phyloP scores from a whole-genome alignment of 2,329 filamentous ascomycete genomes.

The Onygenales sp. region DNA sequence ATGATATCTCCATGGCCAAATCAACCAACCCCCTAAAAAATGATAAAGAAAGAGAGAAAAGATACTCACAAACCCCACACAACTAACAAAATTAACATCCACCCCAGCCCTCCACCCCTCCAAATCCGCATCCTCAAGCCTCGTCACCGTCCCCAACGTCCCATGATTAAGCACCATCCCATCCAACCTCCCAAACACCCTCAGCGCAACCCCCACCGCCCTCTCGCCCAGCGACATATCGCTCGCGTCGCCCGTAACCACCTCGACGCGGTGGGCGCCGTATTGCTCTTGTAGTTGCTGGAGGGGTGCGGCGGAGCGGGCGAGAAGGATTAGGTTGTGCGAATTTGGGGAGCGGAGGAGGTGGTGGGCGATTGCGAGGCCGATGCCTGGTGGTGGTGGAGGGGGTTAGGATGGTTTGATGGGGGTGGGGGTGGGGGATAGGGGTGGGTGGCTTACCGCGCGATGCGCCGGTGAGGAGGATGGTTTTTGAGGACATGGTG shows the following conservation, averaged over 20 bases:
- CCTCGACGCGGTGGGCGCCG: slow-evolving; percentile 41
- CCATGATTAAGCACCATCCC: slow-evolving; percentile 85
- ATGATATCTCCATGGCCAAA: too few relatives aligned
- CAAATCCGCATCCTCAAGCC: slow-evolving; percentile 55
- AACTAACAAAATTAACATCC: slow-evolving; percentile 81
- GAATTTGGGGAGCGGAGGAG: slow-evolving; percentile 42
- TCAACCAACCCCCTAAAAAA: not conserved
- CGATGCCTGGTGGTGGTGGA: slow-evolving; percentile 41
- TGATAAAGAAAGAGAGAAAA: not conserved
- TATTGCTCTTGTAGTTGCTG: slow-evolving; percentile 45
- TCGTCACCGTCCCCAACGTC: slow-evolving; percentile 62
- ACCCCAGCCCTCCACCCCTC: slow-evolving; percentile 69
- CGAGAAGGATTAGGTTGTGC: slow-evolving; percentile 50
- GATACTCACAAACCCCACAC: slow-evolving; percentile 59
- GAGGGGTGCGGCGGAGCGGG: slow-evolving; percentile 47
- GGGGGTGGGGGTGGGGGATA: not conserved
- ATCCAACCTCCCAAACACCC: slow-evolving; percentile 62
- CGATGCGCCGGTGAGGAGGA: slow-evolving; percentile 61
- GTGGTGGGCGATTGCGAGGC: slow-evolving; percentile 50
- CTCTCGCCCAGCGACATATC: slow-evolving; percentile 47
- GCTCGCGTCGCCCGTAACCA: slow-evolving; percentile 49
- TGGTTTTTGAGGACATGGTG: slow-evolving; percentile 41
- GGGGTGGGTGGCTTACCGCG: slow-evolving; percentile 37
- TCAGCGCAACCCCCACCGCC: slow-evolving; percentile 56
- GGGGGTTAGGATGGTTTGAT: not conserved